phyloP scores from a whole-genome alignment of 1,284 basidiomycete genomes.

The Flammula alnicola region DNA sequence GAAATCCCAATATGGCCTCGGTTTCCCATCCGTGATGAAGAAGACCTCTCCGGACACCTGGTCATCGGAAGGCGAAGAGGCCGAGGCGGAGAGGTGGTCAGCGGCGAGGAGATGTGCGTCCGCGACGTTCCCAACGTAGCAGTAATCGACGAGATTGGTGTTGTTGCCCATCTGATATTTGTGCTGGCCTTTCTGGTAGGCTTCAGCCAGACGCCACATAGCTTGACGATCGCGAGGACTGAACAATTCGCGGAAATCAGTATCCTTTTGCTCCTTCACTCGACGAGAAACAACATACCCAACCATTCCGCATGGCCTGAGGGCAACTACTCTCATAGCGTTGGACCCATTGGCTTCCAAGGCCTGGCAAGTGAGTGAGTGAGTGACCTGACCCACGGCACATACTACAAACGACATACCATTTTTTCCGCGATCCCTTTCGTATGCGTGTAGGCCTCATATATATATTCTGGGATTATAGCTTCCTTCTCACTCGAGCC shows the following conservation, averaged over 20 bases:
- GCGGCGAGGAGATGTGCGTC: slow-evolving; percentile 30
- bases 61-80: slow-evolving; percentile 7
- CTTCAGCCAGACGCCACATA: slow-evolving; percentile 26
- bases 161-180: slow-evolving; percentile 30
- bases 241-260: not conserved
- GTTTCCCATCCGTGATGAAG: slow-evolving; percentile 27
- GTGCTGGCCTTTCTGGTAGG: slow-evolving; percentile 23
- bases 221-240: slow-evolving; percentile 29
- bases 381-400: no score
- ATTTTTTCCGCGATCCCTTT: slow-evolving; percentile 45
- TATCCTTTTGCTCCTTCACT: not conserved
- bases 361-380: no score
- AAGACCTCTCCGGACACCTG: slow-evolving; percentile 27
- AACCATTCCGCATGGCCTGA: slow-evolving; percentile 6
- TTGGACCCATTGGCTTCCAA: slow-evolving; percentile 4
- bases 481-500: slow-evolving; percentile 24
- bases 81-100: slow-evolving; percentile 13
- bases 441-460: slow-evolving; percentile 68
- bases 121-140: slow-evolving; percentile 31
- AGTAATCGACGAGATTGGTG: slow-evolving; percentile 25
- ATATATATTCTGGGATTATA: slow-evolving; percentile 18
- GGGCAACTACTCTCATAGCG: slow-evolving; percentile 3
- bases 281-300: not conserved
- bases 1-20: slow-evolving; percentile 2
- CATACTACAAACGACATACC: no score